A percentile compares a stretch with the other conserved stretches of the same genome.
These are phyloP conservation scores for Lagerstroemia speciosa DNA, from an alignment of 345 rosid species.

Conservation along the genomic window DNA sequence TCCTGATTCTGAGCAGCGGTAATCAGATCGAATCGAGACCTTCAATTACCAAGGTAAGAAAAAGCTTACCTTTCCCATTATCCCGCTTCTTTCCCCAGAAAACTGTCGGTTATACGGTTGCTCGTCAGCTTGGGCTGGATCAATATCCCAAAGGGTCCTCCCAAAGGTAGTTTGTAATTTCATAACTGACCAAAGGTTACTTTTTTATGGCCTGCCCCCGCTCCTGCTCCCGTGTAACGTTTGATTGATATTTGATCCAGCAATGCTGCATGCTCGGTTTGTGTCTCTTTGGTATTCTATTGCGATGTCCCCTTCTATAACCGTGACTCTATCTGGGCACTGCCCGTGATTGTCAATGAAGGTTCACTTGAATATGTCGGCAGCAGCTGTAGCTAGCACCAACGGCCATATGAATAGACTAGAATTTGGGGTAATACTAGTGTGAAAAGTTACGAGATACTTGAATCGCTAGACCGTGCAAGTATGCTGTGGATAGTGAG, in stretches of 20 bases:
- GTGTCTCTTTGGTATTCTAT: not conserved
- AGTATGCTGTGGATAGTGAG: not conserved
- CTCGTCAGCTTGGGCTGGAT: not conserved
- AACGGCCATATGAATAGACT: not conserved
- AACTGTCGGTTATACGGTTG: not conserved
- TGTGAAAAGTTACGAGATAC: not conserved
- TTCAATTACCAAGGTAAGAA: conserved; percentile 34
- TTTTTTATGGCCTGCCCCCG: not conserved
- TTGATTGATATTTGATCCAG: not conserved
- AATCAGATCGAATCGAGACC: conserved; percentile 58
- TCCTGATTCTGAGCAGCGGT: conserved; percentile 49
- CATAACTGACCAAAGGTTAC: not conserved
- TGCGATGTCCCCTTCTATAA: not conserved
- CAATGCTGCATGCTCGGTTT: not conserved
- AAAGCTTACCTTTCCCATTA: not conserved
- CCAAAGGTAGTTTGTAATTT: not conserved
- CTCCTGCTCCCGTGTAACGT: not conserved
- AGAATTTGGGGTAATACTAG: not conserved
- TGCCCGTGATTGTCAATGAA: not conserved
- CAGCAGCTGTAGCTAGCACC: not conserved
- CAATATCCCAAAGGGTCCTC: not conserved
- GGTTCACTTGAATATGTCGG: not conserved
- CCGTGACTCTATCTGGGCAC: not conserved
- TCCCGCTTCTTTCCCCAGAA: not conserved
- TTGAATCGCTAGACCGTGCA: not conserved